These are phyloP conservation scores for Apiospora saccharicola DNA, from an alignment of 2,329 filamentous ascomycete genomes.

Conservation along the genomic window DNA sequence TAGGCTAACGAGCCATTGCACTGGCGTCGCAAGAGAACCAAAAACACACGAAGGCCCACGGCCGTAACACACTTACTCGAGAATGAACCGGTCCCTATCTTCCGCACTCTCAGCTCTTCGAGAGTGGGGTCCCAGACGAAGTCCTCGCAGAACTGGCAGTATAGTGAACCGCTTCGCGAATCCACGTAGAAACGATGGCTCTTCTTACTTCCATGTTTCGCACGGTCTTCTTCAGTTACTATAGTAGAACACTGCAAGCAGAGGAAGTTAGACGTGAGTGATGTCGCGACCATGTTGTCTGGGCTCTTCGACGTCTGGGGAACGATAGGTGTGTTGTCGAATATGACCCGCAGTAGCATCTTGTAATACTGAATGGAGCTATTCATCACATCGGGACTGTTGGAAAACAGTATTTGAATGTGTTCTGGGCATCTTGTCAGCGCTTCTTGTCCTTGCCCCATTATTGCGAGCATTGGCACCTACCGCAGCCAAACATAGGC, in stretches of 20 bases:
- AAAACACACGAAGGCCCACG: neutral
- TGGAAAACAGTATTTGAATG: constrained; percentile 70
- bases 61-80: constrained; percentile 57
- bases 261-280: constrained; percentile 72
- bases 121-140: constrained; percentile 84
- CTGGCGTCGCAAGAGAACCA: constrained; percentile 25
- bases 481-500: constrained; percentile 71
- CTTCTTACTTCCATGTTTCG: constrained; percentile 73
- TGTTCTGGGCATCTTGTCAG: constrained; percentile 62
- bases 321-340: constrained; percentile 70
- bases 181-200: constrained; percentile 81
- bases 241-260: constrained; percentile 78
- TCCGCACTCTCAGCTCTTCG: constrained; percentile 76
- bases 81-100: constrained; percentile 72
- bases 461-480: constrained; percentile 37
- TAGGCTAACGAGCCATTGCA: neutral
- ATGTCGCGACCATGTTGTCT: constrained; percentile 65
- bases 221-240: constrained; percentile 69
- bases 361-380: constrained; percentile 77
- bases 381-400: constrained; percentile 69
- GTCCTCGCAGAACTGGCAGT: constrained; percentile 83
- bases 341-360: constrained; percentile 73
- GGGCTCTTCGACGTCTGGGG: constrained; percentile 69
- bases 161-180: constrained; percentile 76
- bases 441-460: neutral